phyloP scores from a whole-genome alignment of 2,329 filamentous ascomycete species.

The Aspergillus pseudoterreus region DNA sequence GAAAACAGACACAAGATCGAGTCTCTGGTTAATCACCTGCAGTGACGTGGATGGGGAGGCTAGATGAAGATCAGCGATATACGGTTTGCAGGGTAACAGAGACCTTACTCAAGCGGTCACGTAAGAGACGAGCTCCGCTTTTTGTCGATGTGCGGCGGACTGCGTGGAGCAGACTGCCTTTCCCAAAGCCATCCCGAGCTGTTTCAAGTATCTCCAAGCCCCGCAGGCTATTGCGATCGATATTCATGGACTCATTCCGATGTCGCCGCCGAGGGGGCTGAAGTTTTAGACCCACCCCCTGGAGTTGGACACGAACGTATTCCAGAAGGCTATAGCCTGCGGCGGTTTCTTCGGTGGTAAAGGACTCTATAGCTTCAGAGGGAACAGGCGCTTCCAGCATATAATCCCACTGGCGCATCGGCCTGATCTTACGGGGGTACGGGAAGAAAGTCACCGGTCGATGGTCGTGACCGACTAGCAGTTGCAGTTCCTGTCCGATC shows the following conservation, averaged over 20 bases:
- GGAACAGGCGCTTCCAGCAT: slow-evolving; percentile 74
- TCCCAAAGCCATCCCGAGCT: slow-evolving; percentile 70
- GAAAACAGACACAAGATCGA: slow-evolving; percentile 78
- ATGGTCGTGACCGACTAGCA: slow-evolving; percentile 69
- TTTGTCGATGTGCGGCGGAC: slow-evolving; percentile 86
- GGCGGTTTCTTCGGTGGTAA: slow-evolving; percentile 65
- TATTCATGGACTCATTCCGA: slow-evolving; percentile 74
- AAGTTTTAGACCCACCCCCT: slow-evolving; percentile 73
- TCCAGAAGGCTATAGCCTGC: slow-evolving; percentile 79
- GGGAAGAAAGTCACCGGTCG: slow-evolving; percentile 71
- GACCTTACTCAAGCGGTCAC: slow-evolving; percentile 68
- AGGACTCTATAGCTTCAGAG: slow-evolving; percentile 49
- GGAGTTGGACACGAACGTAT: slow-evolving; percentile 76
- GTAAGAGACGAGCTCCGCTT: slow-evolving; percentile 79
- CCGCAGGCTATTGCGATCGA: slow-evolving; percentile 87
- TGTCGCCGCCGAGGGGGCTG: slow-evolving; percentile 76
- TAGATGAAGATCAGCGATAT: slow-evolving; percentile 24
- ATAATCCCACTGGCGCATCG: slow-evolving; percentile 64
- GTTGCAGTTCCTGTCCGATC: slow-evolving; percentile 60
- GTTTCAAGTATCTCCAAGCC: slow-evolving; percentile 87
- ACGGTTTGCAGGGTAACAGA: slow-evolving; percentile 15
- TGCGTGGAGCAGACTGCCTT: slow-evolving; percentile 86
- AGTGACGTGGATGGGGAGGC: slow-evolving; percentile 85
- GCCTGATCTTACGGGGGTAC: slow-evolving; percentile 40
- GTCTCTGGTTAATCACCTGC: slow-evolving; percentile 69